These are phyloP conservation scores for Podila horticola DNA, from an alignment of 192 early-diverging fungal species.

Conservation along the genomic window DNA sequence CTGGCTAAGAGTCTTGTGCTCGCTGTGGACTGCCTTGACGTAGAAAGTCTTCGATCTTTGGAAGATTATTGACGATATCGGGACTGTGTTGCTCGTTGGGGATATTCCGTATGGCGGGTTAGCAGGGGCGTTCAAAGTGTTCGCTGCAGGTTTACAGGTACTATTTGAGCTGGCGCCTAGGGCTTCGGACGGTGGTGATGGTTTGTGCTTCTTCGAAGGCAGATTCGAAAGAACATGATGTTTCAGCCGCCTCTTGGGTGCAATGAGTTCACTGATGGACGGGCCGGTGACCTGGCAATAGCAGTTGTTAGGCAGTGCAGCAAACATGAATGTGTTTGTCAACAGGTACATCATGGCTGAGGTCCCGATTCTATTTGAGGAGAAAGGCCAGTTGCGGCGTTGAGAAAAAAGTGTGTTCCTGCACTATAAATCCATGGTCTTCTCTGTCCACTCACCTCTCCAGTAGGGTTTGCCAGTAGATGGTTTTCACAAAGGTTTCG, in stretches of 20 bases:
- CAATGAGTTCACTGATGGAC: slow-evolving; percentile 18
- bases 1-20: slow-evolving; percentile 10
- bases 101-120: neutral
- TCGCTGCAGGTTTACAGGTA: too few relatives aligned
- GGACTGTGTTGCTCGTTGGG: too few relatives aligned
- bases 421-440: neutral
- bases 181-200: too few relatives aligned
- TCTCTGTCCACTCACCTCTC: slow-evolving; percentile 14
- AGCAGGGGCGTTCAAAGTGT: neutral
- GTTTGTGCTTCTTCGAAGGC: slow-evolving; percentile 17
- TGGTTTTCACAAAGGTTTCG: slow-evolving; percentile 20
- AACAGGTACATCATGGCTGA: slow-evolving; percentile 41
- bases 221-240: neutral
- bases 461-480: slow-evolving; percentile 17
- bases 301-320: slow-evolving; percentile 43
- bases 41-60: slow-evolving; percentile 27
- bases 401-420: neutral
- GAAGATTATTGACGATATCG: slow-evolving; percentile 15
- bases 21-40: slow-evolving; percentile 11
- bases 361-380: slow-evolving; percentile 26
- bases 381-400: neutral
- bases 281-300: slow-evolving; percentile 53
- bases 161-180: too few relatives aligned
- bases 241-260: slow-evolving; percentile 7
- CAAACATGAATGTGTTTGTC: slow-evolving; percentile 44